A percentile compares a stretch with the other conserved stretches of the same genome.
Evolutionary conservation across 1,139 yeast genomes (phyloP).

Genomic region (Debaryomycetaceae sp.): DNA sequence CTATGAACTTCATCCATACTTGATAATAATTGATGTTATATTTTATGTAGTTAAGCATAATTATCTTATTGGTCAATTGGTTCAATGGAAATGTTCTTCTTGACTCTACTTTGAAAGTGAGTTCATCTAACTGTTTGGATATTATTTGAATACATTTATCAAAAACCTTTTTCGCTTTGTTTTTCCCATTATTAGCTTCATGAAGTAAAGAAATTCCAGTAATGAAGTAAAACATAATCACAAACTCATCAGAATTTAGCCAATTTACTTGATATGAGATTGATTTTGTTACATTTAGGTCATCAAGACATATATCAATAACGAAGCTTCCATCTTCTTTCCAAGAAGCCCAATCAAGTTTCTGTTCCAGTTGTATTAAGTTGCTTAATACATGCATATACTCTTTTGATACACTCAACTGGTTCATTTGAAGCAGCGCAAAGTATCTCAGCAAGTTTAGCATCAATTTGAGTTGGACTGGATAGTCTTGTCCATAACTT

Average conservation of each 20-base stretch:
- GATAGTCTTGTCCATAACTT: constrained; percentile 8
- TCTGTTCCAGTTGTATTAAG: constrained; percentile 22
- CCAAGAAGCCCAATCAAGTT: constrained; percentile 22
- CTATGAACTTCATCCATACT: constrained; percentile 29
- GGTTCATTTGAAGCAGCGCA: constrained; percentile 22
- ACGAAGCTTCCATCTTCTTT: constrained; percentile 20
- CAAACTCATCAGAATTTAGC: constrained; percentile 42
- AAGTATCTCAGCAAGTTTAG: constrained; percentile 19
- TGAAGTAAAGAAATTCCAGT: constrained; percentile 35
- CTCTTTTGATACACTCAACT: constrained; percentile 16
- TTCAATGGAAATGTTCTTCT: constrained; percentile 13
- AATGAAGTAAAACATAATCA: constrained; percentile 35
- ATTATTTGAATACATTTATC: constrained; percentile 31
- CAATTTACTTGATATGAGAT: constrained; percentile 24
- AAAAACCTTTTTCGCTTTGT: constrained; percentile 32
- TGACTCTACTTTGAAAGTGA: constrained; percentile 8
- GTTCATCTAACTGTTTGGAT: constrained; percentile 21
- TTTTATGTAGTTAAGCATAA: constrained; percentile 22
- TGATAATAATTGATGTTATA: constrained; percentile 29
- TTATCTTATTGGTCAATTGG: constrained; percentile 16
- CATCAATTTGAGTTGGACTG: constrained; percentile 32
- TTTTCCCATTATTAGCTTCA: constrained; percentile 30
- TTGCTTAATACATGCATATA: constrained; percentile 22
- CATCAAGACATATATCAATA: constrained; percentile 8
- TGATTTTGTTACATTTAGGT: background rate